Conservation (phyloP, 208 protist species). For the Leishmania arabica region DNA sequence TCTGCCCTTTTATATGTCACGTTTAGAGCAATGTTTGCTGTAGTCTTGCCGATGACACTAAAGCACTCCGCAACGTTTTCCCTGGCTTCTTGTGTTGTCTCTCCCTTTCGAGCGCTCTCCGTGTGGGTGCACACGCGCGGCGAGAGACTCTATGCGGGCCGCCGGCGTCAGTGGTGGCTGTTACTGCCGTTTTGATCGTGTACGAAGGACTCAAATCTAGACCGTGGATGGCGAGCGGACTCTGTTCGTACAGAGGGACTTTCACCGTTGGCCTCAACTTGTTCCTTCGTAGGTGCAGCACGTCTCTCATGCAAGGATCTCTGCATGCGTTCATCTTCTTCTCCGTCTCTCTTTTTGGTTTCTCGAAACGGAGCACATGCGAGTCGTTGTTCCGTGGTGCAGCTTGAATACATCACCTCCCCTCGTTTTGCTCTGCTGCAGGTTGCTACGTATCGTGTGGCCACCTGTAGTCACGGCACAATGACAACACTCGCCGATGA, state of each 20-base stretch:
- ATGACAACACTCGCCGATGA: slow-evolving; percentile 47
- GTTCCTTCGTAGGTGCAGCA: no score
- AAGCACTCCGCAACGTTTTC: neutral
- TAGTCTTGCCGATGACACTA: neutral
- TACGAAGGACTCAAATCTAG: no score
- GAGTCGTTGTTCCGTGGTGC: neutral
- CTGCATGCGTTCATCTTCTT: neutral
- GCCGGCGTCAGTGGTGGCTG: neutral
- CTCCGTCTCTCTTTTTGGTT: neutral
- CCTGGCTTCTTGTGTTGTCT: neutral
- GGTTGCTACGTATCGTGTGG: neutral
- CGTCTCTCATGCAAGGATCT: neutral
- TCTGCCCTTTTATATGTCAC: neutral
- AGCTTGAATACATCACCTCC: neutral
- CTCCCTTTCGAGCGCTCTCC: neutral
- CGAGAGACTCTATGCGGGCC: neutral
- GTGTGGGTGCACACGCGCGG: neutral
- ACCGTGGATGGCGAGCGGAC: neutral
- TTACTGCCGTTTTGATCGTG: neutral
- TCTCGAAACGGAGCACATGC: neutral
- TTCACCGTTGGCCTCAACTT: neutral
- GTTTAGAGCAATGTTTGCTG: neutral
- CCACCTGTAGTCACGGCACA: neutral
- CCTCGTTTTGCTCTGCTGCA: neutral
- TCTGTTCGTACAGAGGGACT: neutral